Percentiles rank a stretch among this genome's conserved stretches.
Conservation (phyloP, 306 rosid species). For the Rubus parviflorus region DNA sequence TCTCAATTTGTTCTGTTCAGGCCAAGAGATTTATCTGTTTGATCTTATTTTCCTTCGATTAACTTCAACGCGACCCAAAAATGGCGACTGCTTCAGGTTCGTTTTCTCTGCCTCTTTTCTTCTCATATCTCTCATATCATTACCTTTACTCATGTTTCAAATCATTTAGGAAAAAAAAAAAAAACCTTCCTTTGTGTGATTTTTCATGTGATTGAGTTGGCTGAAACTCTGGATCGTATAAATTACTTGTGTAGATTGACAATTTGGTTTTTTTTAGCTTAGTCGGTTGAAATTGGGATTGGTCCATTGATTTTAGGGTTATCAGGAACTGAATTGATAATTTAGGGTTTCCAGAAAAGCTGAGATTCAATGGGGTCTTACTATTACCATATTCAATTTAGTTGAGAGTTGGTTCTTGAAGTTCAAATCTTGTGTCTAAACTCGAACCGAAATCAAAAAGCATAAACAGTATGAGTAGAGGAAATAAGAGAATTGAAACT, state of each 20-base stretch:
- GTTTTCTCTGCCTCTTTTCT: background rate
- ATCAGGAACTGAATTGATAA: background rate
- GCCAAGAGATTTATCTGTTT: background rate
- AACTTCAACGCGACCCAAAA: background rate
- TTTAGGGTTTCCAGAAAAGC: background rate
- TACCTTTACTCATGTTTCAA: background rate
- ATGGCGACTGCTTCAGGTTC: conserved; percentile 27
- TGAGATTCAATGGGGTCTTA: background rate
- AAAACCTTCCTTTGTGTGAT: background rate
- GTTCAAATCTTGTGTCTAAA: background rate
- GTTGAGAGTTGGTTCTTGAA: background rate
- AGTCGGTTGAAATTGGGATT: background rate
- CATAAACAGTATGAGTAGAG: background rate
- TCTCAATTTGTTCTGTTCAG: background rate
- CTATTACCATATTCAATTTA: background rate
- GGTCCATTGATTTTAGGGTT: background rate
- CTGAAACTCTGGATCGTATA: background rate
- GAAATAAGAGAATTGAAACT: background rate
- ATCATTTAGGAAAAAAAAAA: background rate
- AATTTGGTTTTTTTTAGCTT: background rate
- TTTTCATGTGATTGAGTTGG: background rate
- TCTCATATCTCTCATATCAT: background rate
- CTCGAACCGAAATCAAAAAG: background rate
- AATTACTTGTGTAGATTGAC: background rate
- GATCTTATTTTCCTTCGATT: background rate